Conservation (phyloP, 805 yeast genomes). For the Ogataea methanolica region DNA sequence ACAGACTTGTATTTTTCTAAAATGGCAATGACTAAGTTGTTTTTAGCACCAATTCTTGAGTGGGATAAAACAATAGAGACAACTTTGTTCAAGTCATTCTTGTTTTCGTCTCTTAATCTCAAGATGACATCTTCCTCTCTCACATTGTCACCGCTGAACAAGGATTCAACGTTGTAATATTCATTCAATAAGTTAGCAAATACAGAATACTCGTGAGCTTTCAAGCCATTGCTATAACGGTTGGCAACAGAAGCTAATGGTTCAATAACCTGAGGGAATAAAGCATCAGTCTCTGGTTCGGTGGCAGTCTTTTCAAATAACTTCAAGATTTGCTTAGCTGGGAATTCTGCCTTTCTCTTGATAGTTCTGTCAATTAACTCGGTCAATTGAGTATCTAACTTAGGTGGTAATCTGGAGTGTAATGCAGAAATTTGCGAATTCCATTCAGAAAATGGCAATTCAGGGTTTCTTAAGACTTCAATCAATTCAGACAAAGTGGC, state of each 20-base stretch:
- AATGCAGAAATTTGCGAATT: conserved; percentile 76
- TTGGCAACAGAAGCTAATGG: conserved; percentile 72
- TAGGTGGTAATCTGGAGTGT: conserved; percentile 82
- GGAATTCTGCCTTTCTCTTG: conserved; percentile 78
- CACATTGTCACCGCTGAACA: conserved; percentile 70
- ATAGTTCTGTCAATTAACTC: conserved; percentile 62
- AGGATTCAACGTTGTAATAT: conserved; percentile 71
- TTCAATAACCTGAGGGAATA: conserved; percentile 55
- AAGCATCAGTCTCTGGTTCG: conserved; percentile 42
- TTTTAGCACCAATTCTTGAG: conserved; percentile 89
- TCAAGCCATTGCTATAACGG: conserved; percentile 69
- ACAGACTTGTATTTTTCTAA: conserved; percentile 77
- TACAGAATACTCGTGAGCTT: conserved; percentile 76
- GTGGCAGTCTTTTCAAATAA: conserved; percentile 57
- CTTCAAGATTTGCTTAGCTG: conserved; percentile 79
- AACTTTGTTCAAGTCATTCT: conserved; percentile 69
- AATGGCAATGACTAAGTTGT: conserved; percentile 81
- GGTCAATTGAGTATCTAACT: conserved; percentile 64
- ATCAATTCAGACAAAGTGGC: conserved; percentile 70
- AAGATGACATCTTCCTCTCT: conserved; percentile 89
- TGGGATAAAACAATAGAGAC: conserved; percentile 78
- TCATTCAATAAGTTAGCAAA: conserved; percentile 66
- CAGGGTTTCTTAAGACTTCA: conserved; percentile 68
- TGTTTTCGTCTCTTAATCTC: conserved; percentile 81
- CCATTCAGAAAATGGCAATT: conserved; percentile 95